phyloP scores from a whole-genome alignment of 208 protist genomes.

The Wallacemonas sp. region DNA sequence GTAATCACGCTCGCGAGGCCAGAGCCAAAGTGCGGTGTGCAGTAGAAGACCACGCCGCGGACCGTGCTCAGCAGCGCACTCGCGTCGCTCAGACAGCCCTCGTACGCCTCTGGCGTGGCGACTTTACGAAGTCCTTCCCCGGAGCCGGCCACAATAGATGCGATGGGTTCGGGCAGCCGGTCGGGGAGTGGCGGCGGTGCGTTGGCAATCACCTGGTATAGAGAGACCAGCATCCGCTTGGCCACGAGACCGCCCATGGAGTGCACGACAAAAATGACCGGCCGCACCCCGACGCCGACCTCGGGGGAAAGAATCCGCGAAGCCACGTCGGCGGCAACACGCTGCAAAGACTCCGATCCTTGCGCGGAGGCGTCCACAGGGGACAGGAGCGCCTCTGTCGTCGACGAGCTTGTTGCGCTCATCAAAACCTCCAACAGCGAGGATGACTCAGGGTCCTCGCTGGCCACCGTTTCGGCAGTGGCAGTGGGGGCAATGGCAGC shows the following conservation, averaged over 20 bases:
- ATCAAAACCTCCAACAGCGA: constrained; percentile 13
- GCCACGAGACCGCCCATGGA: constrained; percentile 70
- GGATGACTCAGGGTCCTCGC: background rate
- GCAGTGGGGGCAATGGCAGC: background rate
- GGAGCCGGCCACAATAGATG: background rate
- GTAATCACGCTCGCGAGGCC: constrained; percentile 61
- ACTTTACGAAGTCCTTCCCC: background rate
- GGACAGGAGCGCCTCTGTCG: constrained; percentile 1
- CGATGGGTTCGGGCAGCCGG: constrained; percentile 6
- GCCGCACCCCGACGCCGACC: constrained; percentile 48
- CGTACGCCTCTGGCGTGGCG: background rate
- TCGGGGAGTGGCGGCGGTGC: constrained; percentile 16
- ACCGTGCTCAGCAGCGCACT: constrained; percentile 36
- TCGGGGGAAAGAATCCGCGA: constrained; percentile 35
- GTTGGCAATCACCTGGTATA: constrained; percentile 28
- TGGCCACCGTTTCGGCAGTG: background rate
- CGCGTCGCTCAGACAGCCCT: constrained; percentile 14
- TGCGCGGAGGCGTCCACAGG: background rate
- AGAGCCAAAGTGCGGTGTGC: constrained; percentile 75
- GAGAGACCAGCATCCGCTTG: constrained; percentile 60
- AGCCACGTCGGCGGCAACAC: constrained; percentile 50
- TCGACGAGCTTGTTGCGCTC: constrained; percentile 11
- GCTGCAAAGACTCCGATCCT: constrained; percentile 32
- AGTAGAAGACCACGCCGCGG: constrained; percentile 72
- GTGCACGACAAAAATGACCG: constrained; percentile 66